Percentiles rank a stretch among this genome's conserved stretches.
phyloP scores from a whole-genome alignment of 2,329 filamentous ascomycete species.

The Fusarium sp. region DNA sequence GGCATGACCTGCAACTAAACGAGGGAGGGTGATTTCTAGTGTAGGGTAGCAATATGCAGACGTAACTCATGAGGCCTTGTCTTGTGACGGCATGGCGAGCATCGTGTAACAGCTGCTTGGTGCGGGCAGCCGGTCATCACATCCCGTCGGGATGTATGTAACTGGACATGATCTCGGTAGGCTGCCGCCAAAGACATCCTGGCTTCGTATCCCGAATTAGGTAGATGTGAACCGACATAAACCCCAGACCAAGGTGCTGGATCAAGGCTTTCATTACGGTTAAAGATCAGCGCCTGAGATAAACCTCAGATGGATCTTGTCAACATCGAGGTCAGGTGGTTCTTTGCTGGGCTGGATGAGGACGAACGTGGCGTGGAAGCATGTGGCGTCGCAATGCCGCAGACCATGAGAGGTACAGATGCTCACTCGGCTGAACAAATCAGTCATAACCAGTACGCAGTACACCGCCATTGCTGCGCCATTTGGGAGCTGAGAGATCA shows the following conservation, averaged over 20 bases:
- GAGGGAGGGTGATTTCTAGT: background rate
- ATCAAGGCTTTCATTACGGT: background rate
- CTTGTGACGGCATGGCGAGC: constrained; percentile 8
- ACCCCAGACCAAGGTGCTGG: background rate
- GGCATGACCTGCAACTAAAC: background rate
- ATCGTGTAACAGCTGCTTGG: constrained; percentile 30
- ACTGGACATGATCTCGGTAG: constrained; percentile 24
- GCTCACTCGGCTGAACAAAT: background rate
- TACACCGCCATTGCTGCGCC: constrained; percentile 6
- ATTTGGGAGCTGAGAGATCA: constrained; percentile 12
- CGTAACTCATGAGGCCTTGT: constrained; percentile 1
- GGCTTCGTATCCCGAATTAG: constrained; percentile 41
- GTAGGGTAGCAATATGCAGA: constrained; percentile 10
- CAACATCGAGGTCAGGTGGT: background rate
- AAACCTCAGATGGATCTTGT: background rate
- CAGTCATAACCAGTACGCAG: background rate
- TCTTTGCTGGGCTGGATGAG: background rate
- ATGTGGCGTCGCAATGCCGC: background rate
- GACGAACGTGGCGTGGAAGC: background rate
- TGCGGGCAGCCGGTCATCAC: constrained; percentile 24
- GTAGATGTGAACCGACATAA: background rate
- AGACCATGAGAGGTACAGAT: background rate
- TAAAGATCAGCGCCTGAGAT: background rate
- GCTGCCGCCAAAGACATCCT: constrained; percentile 25
- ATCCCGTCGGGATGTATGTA: constrained; percentile 13